A percentile compares a stretch with the other conserved stretches of the same genome.
Evolutionary conservation across 352 stramenopile species (phyloP).

Genomic region (Pythium guiyangense): DNA sequence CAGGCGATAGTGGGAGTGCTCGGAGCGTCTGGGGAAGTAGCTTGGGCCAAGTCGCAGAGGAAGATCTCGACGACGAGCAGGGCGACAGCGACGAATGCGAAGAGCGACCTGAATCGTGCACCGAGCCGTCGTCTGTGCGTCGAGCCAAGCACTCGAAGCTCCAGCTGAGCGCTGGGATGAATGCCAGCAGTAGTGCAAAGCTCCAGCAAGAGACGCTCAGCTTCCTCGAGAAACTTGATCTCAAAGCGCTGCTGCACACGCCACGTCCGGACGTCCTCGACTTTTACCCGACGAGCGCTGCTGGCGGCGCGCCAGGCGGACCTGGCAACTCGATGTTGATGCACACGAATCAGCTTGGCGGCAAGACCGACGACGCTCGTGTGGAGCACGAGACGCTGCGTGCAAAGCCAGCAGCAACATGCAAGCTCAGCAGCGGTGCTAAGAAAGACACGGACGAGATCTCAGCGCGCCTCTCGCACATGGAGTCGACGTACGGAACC

Average conservation of each 20-base stretch:
- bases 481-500: constrained; percentile 67
- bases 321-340: neutral
- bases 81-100: constrained; percentile 12
- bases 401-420: neutral
- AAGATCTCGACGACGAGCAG: constrained; percentile 21
- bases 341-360: neutral
- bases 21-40: constrained; percentile 6
- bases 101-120: neutral
- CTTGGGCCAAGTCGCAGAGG: constrained; percentile 12
- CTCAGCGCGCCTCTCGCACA: constrained; percentile 35
- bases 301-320: neutral
- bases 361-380: neutral
- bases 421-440: neutral
- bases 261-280: constrained; percentile 46
- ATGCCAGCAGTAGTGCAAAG: constrained; percentile 10
- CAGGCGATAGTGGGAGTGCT: neutral
- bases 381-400: constrained; percentile 1
- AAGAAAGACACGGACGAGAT: constrained; percentile 3
- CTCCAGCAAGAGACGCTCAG: constrained; percentile 44
- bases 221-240: constrained; percentile 57
- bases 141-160: neutral
- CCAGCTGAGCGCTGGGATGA: neutral
- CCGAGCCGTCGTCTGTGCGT: neutral
- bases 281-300: constrained; percentile 23
- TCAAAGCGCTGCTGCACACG: constrained; percentile 57